Evolutionary conservation across 1,284 basidiomycete genomes (phyloP).

Genomic region (Leucoagaricus sp.): DNA sequence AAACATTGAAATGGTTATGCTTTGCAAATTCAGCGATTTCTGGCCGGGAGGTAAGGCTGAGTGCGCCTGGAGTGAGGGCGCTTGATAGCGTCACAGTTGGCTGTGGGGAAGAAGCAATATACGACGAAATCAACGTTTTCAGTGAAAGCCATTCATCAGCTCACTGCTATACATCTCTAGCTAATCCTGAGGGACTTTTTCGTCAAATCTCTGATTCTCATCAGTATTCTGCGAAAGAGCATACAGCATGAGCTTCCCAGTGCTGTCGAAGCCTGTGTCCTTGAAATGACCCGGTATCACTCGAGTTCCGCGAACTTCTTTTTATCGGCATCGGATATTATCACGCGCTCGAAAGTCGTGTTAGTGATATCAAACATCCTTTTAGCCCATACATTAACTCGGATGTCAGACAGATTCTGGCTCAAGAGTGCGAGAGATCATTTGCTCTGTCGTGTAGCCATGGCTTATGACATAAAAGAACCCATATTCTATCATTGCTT

Average conservation of each 20-base stretch:
- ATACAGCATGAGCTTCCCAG: too few species aligned
- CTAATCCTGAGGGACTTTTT: slow-evolving; percentile 58
- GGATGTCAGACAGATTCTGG: slow-evolving; percentile 19
- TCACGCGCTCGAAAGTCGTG: slow-evolving; percentile 54
- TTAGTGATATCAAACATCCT: slow-evolving; percentile 69
- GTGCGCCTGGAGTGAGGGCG: slow-evolving; percentile 50
- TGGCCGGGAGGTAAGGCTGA: slow-evolving; percentile 53
- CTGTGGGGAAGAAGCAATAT: slow-evolving; percentile 27
- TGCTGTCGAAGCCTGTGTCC: slow-evolving; percentile 61
- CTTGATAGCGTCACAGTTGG: slow-evolving; percentile 46
- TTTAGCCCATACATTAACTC: too few species aligned
- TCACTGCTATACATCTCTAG: slow-evolving; percentile 59
- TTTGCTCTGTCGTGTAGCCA: slow-evolving; percentile 50
- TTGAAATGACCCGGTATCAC: slow-evolving; percentile 53
- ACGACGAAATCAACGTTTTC: neutral
- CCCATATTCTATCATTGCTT: slow-evolving; percentile 60
- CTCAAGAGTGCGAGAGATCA: slow-evolving; percentile 14
- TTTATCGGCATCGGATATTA: too few species aligned
- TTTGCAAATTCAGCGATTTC: slow-evolving; percentile 56
- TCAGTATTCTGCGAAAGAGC: too few species aligned
- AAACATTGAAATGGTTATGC: slow-evolving; percentile 53
- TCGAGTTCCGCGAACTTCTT: slow-evolving; percentile 47
- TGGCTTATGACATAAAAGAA: slow-evolving; percentile 69
- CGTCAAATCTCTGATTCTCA: too few species aligned
- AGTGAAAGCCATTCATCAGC: slow-evolving; percentile 15